Conservation (phyloP, 345 rosid genomes). For the Moricandia moricandioides region DNA sequence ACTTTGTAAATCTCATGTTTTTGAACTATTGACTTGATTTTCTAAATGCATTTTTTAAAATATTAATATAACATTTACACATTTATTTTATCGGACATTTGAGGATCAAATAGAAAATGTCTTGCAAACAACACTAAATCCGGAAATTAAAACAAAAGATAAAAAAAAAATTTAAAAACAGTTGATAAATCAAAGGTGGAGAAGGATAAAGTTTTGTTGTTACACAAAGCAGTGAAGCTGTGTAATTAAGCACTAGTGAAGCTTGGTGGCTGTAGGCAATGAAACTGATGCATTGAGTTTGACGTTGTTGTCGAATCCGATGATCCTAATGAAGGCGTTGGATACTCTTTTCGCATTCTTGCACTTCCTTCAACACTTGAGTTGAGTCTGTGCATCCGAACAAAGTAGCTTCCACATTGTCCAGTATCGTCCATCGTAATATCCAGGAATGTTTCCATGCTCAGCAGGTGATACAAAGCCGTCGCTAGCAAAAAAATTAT, state of each 20-base stretch:
- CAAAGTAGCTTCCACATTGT: conserved; percentile 61
- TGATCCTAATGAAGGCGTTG: conserved; percentile 41
- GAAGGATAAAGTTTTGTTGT: conserved; percentile 19
- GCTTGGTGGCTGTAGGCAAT: conserved; percentile 42
- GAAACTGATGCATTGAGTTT: conserved; percentile 44
- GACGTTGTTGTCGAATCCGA: conserved; percentile 56
- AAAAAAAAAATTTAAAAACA: background rate
- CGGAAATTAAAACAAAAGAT: conserved; percentile 30
- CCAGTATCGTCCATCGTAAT: conserved; percentile 54
- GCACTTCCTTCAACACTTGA: conserved; percentile 50
- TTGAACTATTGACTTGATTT: background rate
- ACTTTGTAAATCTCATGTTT: background rate
- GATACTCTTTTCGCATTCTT: conserved; percentile 43
- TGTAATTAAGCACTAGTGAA: conserved; percentile 27
- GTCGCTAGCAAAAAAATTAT: conserved; percentile 29
- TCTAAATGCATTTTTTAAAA: background rate
- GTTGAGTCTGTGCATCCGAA: conserved; percentile 50
- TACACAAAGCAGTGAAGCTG: conserved; percentile 28
- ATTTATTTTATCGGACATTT: conserved; percentile 32
- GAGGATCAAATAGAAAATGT: conserved; percentile 32
- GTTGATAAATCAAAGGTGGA: conserved; percentile 22
- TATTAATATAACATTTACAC: conserved; percentile 27
- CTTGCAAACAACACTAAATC: conserved; percentile 30
- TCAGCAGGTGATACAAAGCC: conserved; percentile 43
- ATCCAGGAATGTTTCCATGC: conserved; percentile 37